These are phyloP conservation scores for Populus alba DNA, from an alignment of 345 rosid species.

Conservation along the genomic window DNA sequence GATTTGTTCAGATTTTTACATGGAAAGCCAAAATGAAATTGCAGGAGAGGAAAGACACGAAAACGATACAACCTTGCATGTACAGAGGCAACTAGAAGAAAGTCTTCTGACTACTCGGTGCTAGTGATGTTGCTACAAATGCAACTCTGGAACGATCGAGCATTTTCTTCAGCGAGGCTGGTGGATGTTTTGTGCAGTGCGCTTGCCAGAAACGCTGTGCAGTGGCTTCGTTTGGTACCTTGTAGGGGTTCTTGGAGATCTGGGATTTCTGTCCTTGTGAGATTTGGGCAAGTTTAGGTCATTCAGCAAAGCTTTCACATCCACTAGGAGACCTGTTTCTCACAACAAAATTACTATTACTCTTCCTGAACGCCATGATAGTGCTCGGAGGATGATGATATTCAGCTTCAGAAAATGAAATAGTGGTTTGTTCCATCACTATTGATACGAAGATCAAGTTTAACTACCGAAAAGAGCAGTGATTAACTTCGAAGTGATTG, in stretches of 20 bases:
- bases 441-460: not conserved
- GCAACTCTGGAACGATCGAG: not conserved
- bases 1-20: not conserved
- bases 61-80: not conserved
- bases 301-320: slow-evolving; percentile 15
- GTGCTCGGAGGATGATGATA: not conserved
- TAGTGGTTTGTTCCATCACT: not conserved
- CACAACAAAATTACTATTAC: not conserved
- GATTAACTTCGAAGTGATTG: not conserved
- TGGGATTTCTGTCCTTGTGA: not conserved
- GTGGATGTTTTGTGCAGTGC: slow-evolving; percentile 18
- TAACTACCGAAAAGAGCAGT: too few relatives aligned
- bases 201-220: not conserved
- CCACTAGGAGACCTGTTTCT: slow-evolving; percentile 9
- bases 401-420: not conserved
- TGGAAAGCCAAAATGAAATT: not conserved
- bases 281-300: slow-evolving; percentile 13
- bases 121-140: not conserved
- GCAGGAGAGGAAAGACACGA: not conserved
- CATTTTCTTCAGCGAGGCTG: slow-evolving; percentile 32
- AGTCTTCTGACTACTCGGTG: not conserved
- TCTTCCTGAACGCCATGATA: not conserved
- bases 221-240: slow-evolving; percentile 24
- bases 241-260: slow-evolving; percentile 1
- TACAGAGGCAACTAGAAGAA: not conserved